Base-by-base conservation (phyloP, 257 asterid genomes). In the Scutellaria baicalensis region DNA sequence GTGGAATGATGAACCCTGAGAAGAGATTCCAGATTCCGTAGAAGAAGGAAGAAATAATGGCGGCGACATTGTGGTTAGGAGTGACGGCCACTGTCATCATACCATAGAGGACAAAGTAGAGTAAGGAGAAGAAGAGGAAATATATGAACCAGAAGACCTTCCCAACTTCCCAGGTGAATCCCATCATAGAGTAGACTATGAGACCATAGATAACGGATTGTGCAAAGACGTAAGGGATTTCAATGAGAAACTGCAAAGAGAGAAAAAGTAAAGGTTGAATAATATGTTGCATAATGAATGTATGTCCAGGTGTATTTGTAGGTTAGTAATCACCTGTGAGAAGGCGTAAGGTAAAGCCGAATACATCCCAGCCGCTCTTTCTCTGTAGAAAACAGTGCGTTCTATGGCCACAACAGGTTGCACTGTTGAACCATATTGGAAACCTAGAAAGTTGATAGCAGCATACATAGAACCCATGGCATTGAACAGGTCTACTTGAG, bases 11-110 rank as follows among this genome's bases (percentile, higher is more conserved):
- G 68, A 84, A 89, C 35, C 96, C 96, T 1, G 89, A 81, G 52
- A 83, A 80, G 48, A 89, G 83, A 75, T 84, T 86, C 96, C 93
- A 86, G 35, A 89, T 6, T 17, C 82, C 71, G 21, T 61, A 78
- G 78, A 86, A 84, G 77, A 81, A 84, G 8, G 88, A 85, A 6
- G 91, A 83, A 71, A 90, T 86, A 12, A 84, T 83, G 6, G 86
- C 75, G 65, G 91, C 93, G 44, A 84, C 68, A 18, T 81, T 83
- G 77, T 77, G 86, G 33, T 65, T 83, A 5, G 96, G 86, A 31
- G 96, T 89, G 69, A 86, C 82, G 3, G 91, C 93, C 14, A 86
- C 88, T 1, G 88, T 84, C 92, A 85, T 82, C 95, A 88, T 85
- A 8, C 95, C 95, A 31, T 86, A 89, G 48, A 80, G 78, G 48